phyloP scores from a whole-genome alignment of 2,329 filamentous ascomycete genomes.

The Bipolaris cookei region DNA sequence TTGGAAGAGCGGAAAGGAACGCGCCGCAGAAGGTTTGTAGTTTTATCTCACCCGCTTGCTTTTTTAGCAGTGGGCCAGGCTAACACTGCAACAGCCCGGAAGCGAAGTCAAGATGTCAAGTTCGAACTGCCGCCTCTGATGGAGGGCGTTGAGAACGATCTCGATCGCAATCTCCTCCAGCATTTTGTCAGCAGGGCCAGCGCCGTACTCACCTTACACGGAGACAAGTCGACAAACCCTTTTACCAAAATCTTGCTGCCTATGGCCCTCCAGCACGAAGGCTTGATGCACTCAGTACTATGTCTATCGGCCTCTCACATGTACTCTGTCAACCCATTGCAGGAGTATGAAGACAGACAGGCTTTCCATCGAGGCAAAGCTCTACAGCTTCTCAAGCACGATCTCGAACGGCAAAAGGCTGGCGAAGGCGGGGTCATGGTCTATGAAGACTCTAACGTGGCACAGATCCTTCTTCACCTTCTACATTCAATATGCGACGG shows the following conservation, averaged over 20 bases:
- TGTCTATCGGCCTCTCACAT: constrained; percentile 81
- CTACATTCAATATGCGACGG: constrained; percentile 67
- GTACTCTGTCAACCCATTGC: constrained; percentile 58
- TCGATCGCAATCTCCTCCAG: constrained; percentile 80
- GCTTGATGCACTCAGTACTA: constrained; percentile 89
- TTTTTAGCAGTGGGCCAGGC: constrained; percentile 10
- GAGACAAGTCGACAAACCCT: constrained; percentile 75
- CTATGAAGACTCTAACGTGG: constrained; percentile 64
- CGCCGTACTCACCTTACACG: constrained; percentile 80
- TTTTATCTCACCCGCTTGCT: neutral
- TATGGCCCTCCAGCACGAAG: constrained; percentile 78
- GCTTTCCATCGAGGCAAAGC: constrained; percentile 45
- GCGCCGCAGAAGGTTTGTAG: constrained; percentile 65
- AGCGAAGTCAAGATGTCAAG: constrained; percentile 46
- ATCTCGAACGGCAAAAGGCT: constrained; percentile 48
- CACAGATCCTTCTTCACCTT: constrained; percentile 65
- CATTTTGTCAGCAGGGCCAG: constrained; percentile 83
- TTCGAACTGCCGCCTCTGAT: constrained; percentile 68
- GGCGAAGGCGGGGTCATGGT: constrained; percentile 46
- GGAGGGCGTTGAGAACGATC: constrained; percentile 77
- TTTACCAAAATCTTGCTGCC: constrained; percentile 85
- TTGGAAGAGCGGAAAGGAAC: constrained; percentile 86
- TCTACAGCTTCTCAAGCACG: constrained; percentile 59
- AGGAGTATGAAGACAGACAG: constrained; percentile 61
- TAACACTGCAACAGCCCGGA: constrained; percentile 40